A percentile compares a stretch with the other conserved stretches of the same genome.
phyloP scores from a whole-genome alignment of 805 yeast genomes.

The Pichia sporocuriosa region DNA sequence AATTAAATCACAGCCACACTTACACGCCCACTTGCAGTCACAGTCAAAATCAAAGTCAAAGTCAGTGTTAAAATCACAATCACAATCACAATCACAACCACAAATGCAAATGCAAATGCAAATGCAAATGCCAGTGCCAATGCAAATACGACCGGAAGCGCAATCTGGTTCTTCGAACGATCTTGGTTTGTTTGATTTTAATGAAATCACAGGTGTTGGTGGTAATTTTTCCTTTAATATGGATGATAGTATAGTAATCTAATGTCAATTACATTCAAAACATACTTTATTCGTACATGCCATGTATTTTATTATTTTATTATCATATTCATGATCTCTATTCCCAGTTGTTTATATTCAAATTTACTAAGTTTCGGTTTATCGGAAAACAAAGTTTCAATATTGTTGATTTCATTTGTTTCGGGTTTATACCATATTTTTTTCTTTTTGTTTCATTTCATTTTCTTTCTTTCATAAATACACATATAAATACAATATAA shows the following conservation, averaged over 20 bases:
- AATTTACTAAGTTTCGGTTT: background rate
- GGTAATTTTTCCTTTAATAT: conserved; percentile 7
- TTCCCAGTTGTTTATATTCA: background rate
- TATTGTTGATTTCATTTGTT: too few relatives aligned
- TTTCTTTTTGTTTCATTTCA: background rate
- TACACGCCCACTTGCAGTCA: too few relatives aligned
- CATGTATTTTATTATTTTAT: background rate
- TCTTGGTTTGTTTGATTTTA: conserved; percentile 4
- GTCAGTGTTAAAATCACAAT: background rate
- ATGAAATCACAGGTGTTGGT: conserved; percentile 6
- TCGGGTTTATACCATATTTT: too few relatives aligned
- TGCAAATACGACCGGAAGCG: too few relatives aligned
- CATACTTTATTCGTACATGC: background rate
- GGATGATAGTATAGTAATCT: conserved; percentile 11
- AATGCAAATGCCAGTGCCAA: too few relatives aligned
- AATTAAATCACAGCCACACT: background rate
- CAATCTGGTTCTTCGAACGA: too few relatives aligned
- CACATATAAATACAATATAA: too few relatives aligned
- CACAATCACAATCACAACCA: background rate
- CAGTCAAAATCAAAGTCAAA: too few relatives aligned
- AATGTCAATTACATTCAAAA: background rate
- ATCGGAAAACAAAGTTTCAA: too few relatives aligned
- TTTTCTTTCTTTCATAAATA: background rate
- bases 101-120: too few relatives aligned
- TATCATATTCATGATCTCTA: background rate